Base-by-base conservation (phyloP, 2,329 filamentous ascomycete species). In the Graphilbum sp. region DNA sequence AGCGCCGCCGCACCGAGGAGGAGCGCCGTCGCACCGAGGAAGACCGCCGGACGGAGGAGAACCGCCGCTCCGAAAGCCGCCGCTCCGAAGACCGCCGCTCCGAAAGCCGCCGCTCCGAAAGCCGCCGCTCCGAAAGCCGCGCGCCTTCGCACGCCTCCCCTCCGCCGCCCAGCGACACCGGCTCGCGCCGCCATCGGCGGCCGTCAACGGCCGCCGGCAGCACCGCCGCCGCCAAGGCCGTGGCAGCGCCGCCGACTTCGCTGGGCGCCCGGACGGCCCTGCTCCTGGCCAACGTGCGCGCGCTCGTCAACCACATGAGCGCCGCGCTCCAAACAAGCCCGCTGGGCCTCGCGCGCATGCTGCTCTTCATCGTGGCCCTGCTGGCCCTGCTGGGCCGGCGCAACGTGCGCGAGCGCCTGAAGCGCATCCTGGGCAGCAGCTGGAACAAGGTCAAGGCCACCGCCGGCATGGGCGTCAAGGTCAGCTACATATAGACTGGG, bases 401-500 rank as follows among this genome's bases (percentile, higher is more conserved):
- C 49, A 79, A 80, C 51, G 63, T 93, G 13, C 72, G 87, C 31
- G 76, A 92, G 47, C 71, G 80, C 46, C 57, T 95, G 27, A 69
- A 75, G 53, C 68, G 76, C 39, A 63, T 86, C 29, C 52, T 92
- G 32, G 71, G 69, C 30, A 64, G 69, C 21, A 75, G 75, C 10
- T 93, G 85, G 85, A 70, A 72, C 39, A 95, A 93, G 61, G 62
- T 94, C 31, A 75, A 72, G 54, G 69, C 75, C 34, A 96, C 90
- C 0, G 78, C 88, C 5, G 87, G 87, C 2, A 96, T 96, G 88
- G 90, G 88, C 2, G 82, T 92, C 45, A 96, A 95, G 63, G 87
- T 96, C 51, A 93, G 82, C 55, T 96, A 96, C 61, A 92, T 98
- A 43, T 96, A 59, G 66, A 9, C 16, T 31, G 12, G 6, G 5